Percentiles rank a stretch among this genome's conserved stretches.
Evolutionary conservation across 2,329 filamentous ascomycete species (phyloP).

Genomic region (Monilinia aucupariae): DNA sequence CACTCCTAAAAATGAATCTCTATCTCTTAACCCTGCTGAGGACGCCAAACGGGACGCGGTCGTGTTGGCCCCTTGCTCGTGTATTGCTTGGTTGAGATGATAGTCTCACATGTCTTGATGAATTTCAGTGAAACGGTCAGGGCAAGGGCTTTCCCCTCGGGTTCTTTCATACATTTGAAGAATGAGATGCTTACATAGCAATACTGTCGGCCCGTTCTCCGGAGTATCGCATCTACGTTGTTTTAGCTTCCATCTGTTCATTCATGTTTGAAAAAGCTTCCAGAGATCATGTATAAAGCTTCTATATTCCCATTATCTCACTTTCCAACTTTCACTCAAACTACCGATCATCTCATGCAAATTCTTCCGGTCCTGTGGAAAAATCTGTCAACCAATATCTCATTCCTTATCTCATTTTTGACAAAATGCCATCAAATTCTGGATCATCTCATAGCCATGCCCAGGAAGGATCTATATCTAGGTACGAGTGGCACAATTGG

Average conservation of each 20-base stretch:
- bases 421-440: conserved; percentile 2
- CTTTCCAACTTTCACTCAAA: background rate
- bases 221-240: background rate
- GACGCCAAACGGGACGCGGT: too few species aligned
- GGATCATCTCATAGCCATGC: background rate
- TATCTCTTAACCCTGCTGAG: background rate
- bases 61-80: background rate
- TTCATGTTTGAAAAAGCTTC: background rate
- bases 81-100: background rate
- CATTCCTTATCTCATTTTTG: background rate
- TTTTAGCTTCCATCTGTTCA: background rate
- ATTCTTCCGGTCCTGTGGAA: background rate
- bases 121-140: background rate
- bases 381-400: background rate
- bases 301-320: background rate
- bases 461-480: background rate
- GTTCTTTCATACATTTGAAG: background rate
- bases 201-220: background rate
- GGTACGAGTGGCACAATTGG: background rate
- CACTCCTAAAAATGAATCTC: background rate
- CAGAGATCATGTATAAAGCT: background rate
- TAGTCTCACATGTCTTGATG: background rate
- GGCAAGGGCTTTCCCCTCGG: background rate
- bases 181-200: background rate
- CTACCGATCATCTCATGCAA: background rate